Evolutionary conservation across 2,329 filamentous ascomycete species (phyloP).

Genomic region (Fusarium equiseti): DNA sequence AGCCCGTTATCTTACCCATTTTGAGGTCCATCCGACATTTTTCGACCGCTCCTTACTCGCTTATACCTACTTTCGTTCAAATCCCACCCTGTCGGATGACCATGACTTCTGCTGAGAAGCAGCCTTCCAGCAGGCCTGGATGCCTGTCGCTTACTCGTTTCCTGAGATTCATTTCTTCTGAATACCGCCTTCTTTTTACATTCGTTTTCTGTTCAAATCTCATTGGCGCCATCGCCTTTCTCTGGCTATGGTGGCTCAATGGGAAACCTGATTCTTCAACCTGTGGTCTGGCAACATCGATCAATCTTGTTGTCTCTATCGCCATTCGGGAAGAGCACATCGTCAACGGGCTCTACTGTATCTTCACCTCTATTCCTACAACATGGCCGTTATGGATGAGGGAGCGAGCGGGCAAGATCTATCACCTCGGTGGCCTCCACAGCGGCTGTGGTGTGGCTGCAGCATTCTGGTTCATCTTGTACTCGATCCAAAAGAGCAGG

Average conservation of each 20-base stretch:
- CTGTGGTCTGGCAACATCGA: slow-evolving; percentile 51
- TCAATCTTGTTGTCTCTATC: slow-evolving; percentile 59
- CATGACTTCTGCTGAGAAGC: slow-evolving; percentile 14
- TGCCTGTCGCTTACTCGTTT: slow-evolving; percentile 39
- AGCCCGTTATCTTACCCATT: not conserved
- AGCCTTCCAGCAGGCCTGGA: not conserved
- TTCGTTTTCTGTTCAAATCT: slow-evolving; percentile 61
- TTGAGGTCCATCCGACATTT: not conserved
- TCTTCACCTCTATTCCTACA: slow-evolving; percentile 54
- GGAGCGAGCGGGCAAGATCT: slow-evolving; percentile 56
- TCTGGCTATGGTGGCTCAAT: slow-evolving; percentile 43
- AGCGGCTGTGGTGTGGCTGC: slow-evolving; percentile 35
- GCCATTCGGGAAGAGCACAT: slow-evolving; percentile 62
- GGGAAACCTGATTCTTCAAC: slow-evolving; percentile 51
- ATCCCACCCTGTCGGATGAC: not conserved
- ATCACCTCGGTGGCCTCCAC: slow-evolving; percentile 57
- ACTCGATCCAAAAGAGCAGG: slow-evolving; percentile 34
- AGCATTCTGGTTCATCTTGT: slow-evolving; percentile 35
- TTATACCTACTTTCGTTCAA: slow-evolving; percentile 13
- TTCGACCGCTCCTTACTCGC: not conserved
- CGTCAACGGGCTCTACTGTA: slow-evolving; percentile 58
- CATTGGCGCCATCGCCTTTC: slow-evolving; percentile 20
- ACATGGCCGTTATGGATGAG: slow-evolving; percentile 58
- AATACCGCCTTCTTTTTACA: slow-evolving; percentile 64
- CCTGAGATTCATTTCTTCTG: slow-evolving; percentile 38